Conservation (phyloP, 352 stramenopile species). For the Globisporangium uncinulatum region DNA sequence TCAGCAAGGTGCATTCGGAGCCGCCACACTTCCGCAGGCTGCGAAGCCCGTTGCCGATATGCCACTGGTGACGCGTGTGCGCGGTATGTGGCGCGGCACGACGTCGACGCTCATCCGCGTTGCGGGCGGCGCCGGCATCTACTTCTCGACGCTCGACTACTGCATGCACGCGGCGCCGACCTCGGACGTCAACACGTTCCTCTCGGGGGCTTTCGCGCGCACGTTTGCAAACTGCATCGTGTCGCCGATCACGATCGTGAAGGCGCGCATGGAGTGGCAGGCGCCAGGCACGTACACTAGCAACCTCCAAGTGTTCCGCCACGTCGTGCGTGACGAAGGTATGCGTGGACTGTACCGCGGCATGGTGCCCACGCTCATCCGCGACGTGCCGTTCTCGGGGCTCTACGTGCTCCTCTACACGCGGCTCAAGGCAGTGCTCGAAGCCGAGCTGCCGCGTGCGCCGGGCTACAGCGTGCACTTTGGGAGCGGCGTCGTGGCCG, state of each 20-base stretch:
- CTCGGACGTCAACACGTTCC: conserved; percentile 69
- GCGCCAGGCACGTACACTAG: conserved; percentile 49
- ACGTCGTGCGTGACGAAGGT: conserved; percentile 64
- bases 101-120: conserved; percentile 78
- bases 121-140: conserved; percentile 71
- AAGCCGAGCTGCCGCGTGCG: conserved; percentile 32
- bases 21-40: neutral
- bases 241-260: conserved; percentile 84
- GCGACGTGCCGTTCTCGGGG: conserved; percentile 86
- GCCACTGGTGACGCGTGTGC: conserved; percentile 25
- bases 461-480: conserved; percentile 72
- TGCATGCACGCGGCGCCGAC: conserved; percentile 46
- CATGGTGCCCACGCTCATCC: conserved; percentile 79
- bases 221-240: conserved; percentile 77
- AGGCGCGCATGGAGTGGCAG: conserved; percentile 83
- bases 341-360: conserved; percentile 77
- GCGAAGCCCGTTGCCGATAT: conserved; percentile 1
- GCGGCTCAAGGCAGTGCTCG: conserved; percentile 42
- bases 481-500: conserved; percentile 66
- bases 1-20: conserved; percentile 74
- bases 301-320: conserved; percentile 58
- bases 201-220: conserved; percentile 77
- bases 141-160: conserved; percentile 79
- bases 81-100: conserved; percentile 79
- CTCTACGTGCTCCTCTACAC: conserved; percentile 87